Conservation (phyloP, 306 rosid genomes). For the Prunus salicina region DNA sequence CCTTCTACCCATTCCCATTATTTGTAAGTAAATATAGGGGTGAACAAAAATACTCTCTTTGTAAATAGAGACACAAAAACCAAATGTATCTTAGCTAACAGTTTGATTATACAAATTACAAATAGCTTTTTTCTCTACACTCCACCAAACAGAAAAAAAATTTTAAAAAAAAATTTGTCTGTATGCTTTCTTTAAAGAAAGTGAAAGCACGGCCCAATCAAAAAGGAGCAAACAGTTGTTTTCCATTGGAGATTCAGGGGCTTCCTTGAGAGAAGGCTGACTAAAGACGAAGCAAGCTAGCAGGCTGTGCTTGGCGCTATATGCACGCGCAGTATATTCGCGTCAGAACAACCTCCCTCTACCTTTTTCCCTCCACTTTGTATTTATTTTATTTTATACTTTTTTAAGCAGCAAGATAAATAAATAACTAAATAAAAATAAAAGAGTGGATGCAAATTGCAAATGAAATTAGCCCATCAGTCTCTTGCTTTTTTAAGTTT, state of each 20-base stretch:
- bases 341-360: background rate
- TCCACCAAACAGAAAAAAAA: too few relatives aligned
- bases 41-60: too few relatives aligned
- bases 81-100: too few relatives aligned
- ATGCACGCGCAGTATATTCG: constrained; percentile 21
- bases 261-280: background rate
- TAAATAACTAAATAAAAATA: background rate
- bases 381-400: background rate
- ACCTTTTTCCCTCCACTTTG: background rate
- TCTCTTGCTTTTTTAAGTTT: background rate
- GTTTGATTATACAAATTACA: too few relatives aligned
- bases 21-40: too few relatives aligned
- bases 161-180: background rate
- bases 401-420: background rate
- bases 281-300: background rate
- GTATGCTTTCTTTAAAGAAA: background rate
- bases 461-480: background rate
- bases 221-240: constrained; percentile 8
- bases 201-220: constrained; percentile 19
- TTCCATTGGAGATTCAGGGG: background rate
- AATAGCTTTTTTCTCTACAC: too few relatives aligned
- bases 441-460: background rate
- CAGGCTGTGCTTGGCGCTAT: background rate
- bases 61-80: too few relatives aligned
- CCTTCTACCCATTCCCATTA: too few relatives aligned